Evolutionary conservation across 2,329 filamentous ascomycete species (phyloP).

Genomic region (Colletotrichum eremochloae): DNA sequence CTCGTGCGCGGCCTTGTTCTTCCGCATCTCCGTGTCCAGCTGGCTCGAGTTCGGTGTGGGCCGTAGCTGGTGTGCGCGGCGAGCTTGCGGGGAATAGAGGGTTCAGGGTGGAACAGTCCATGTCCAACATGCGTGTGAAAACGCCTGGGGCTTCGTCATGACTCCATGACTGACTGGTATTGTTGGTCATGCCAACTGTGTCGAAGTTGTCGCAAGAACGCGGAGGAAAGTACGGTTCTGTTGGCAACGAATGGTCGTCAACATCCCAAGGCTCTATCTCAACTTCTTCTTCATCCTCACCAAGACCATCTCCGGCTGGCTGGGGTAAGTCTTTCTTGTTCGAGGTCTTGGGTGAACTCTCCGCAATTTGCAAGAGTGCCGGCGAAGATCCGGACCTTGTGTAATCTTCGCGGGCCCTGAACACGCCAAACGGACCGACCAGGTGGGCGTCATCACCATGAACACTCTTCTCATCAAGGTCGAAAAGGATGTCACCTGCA

Average conservation of each 20-base stretch:
- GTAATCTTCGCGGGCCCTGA: constrained; percentile 12
- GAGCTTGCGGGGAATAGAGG: background rate
- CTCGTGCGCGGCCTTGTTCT: background rate
- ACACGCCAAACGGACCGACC: constrained; percentile 43
- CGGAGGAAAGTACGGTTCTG: constrained; percentile 14
- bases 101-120: constrained; percentile 18
- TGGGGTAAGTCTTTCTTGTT: background rate
- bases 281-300: constrained; percentile 11
- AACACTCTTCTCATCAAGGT: constrained; percentile 43
- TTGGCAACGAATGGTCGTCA: constrained; percentile 1
- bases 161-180: constrained; percentile 17
- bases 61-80: constrained; percentile 6
- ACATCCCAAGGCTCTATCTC: constrained; percentile 26
- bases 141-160: constrained; percentile 16
- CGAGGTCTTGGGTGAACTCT: background rate
- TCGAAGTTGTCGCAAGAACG: constrained; percentile 5
- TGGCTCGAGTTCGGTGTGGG: background rate
- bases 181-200: constrained; percentile 7
- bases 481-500: constrained; percentile 44
- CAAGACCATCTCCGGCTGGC: background rate
- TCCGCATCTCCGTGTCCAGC: background rate
- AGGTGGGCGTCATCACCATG: background rate
- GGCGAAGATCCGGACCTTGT: background rate
- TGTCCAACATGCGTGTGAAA: constrained; percentile 15
- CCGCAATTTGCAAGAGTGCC: background rate